Conservation (phyloP, 768 basidiomycete genomes). For the Amanita rimosa region DNA sequence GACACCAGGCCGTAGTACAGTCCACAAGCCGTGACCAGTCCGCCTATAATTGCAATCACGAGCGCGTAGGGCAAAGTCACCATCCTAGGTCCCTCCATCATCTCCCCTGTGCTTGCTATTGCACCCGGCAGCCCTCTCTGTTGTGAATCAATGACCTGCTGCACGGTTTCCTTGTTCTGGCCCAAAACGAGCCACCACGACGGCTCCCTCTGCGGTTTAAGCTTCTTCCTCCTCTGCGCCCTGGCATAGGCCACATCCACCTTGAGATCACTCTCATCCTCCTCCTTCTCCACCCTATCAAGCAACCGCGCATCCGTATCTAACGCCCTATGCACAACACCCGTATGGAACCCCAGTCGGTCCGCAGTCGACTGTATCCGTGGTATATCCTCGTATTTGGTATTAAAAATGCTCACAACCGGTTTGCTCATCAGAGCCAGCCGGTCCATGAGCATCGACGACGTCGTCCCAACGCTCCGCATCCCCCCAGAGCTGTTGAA, state of each 20-base stretch:
- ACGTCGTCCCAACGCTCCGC: constrained; percentile 8
- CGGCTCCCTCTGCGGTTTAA: constrained; percentile 8
- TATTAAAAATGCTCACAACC: constrained; percentile 19
- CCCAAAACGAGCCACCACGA: constrained; percentile 25
- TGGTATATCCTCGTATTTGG: constrained; percentile 14
- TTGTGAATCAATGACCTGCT: constrained; percentile 15
- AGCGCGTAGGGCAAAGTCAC: constrained; percentile 11
- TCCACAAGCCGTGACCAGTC: constrained; percentile 9
- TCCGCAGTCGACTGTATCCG: constrained; percentile 16
- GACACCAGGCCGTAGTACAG: not conserved
- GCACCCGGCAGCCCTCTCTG: constrained; percentile 14
- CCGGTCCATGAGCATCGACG: constrained; percentile 9
- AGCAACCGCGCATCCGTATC: not conserved
- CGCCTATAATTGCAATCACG: constrained; percentile 10
- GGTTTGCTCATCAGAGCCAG: constrained; percentile 11
- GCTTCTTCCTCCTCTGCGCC: constrained; percentile 3
- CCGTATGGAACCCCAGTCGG: constrained; percentile 16
- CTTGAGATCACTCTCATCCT: constrained; percentile 7
- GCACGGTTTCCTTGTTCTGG: constrained; percentile 15
- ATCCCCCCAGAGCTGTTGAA: not conserved
- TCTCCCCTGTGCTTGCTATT: constrained; percentile 7
- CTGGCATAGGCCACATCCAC: constrained; percentile 3
- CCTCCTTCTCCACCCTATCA: not conserved
- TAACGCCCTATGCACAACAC: constrained; percentile 11
- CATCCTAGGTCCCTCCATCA: constrained; percentile 8